Evolutionary conservation across 106 monocot genomes (phyloP).

Genomic region (Xerophyta viscosa): DNA sequence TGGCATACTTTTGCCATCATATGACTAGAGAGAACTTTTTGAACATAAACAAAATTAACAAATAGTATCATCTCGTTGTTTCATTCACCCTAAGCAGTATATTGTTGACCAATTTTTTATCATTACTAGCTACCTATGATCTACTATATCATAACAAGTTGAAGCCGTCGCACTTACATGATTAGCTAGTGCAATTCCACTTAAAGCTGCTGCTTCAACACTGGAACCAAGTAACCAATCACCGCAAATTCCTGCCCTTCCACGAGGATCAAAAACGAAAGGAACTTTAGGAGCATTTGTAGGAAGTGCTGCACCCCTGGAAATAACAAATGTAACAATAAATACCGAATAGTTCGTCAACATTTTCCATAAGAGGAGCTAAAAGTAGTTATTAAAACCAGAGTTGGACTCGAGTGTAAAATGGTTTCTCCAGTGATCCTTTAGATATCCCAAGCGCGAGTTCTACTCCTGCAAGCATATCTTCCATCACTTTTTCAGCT

Average conservation of each 20-base stretch:
- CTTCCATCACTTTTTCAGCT: constrained; percentile 71
- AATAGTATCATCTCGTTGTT: no score
- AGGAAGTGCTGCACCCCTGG: constrained; percentile 89
- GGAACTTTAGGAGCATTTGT: constrained; percentile 64
- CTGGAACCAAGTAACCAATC: constrained; percentile 96
- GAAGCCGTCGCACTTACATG: constrained; percentile 43
- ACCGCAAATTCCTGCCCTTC: constrained; percentile 95
- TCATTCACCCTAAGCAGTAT: no score
- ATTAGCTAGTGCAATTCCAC: constrained; percentile 77
- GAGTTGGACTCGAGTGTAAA: constrained; percentile 76
- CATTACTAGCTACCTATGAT: neutral
- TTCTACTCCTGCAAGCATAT: constrained; percentile 83
- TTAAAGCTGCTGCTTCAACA: constrained; percentile 82
- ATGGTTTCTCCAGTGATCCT: constrained; percentile 50
- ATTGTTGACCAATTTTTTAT: neutral
- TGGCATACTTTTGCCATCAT: no score
- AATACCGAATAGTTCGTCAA: no score
- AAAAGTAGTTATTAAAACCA: constrained; percentile 27
- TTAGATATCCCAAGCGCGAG: constrained; percentile 70
- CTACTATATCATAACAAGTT: neutral
- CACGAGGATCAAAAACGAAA: constrained; percentile 83
- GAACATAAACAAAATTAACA: no score
- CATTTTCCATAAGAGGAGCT: neutral
- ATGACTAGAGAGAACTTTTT: no score
- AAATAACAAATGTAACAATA: constrained; percentile 4